A percentile compares a stretch with the other conserved stretches of the same genome.
Evolutionary conservation across 495 filamentous ascomycete species (phyloP).

Genomic region (Trichoderma reesei): DNA sequence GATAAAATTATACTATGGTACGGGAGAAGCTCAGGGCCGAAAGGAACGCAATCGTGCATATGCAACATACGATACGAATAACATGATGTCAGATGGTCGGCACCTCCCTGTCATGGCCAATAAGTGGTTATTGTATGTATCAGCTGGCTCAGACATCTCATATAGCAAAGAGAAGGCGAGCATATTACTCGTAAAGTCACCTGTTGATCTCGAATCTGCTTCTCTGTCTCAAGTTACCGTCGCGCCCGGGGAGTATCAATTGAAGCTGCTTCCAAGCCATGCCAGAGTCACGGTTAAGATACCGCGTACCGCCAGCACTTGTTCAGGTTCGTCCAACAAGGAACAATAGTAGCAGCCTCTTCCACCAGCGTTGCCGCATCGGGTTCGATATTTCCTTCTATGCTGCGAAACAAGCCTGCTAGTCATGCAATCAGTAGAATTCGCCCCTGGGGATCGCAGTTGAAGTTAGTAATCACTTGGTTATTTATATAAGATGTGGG

Average conservation of each 20-base stretch:
- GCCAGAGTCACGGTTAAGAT: neutral
- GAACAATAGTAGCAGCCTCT: slow-evolving; percentile 20
- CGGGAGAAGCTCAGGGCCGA: neutral
- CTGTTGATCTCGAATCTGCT: too few species aligned
- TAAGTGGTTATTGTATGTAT: too few species aligned
- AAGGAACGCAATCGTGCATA: too few species aligned
- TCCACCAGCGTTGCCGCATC: slow-evolving; percentile 33
- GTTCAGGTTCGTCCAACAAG: neutral
- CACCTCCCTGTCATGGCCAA: too few species aligned
- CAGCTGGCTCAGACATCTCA: too few species aligned
- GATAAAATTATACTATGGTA: neutral
- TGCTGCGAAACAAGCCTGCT: slow-evolving; percentile 20
- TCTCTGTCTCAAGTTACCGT: too few species aligned
- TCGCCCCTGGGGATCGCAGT: slow-evolving; percentile 32
- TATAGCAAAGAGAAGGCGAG: too few species aligned
- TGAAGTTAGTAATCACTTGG: slow-evolving; percentile 29
- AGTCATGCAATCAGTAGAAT: slow-evolving; percentile 23
- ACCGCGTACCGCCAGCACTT: neutral
- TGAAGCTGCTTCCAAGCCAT: too few species aligned
- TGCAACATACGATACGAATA: too few species aligned
- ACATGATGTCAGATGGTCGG: too few species aligned
- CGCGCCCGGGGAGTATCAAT: too few species aligned
- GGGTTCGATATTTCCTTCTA: slow-evolving; percentile 23
- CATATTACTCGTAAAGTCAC: too few species aligned
- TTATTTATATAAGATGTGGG: slow-evolving; percentile 24